phyloP scores from a whole-genome alignment of 345 rosid species.

The Lagerstroemia speciosa region DNA sequence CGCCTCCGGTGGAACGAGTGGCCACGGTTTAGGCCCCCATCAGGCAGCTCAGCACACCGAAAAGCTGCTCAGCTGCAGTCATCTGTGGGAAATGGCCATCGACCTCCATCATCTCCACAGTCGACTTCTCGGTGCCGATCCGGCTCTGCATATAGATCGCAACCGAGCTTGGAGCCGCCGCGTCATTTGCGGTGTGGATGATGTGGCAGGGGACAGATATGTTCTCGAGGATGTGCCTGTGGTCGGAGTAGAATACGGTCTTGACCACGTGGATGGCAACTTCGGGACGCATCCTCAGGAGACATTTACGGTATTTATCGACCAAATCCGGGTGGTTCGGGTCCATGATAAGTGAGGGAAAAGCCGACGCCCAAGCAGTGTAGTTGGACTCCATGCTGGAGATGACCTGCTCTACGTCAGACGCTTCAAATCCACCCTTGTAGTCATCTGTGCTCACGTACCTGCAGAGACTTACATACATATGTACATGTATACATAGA shows the following conservation, averaged over 20 bases:
- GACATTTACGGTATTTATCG: neutral
- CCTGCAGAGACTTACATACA: neutral
- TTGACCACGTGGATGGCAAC: neutral
- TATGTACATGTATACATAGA: too few relatives aligned
- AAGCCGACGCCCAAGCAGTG: conserved; percentile 6
- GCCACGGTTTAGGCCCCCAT: neutral
- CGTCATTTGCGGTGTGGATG: conserved; percentile 8
- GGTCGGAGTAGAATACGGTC: conserved; percentile 6
- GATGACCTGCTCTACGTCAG: conserved; percentile 5
- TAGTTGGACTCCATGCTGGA: conserved; percentile 9
- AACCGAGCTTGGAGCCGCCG: conserved; percentile 6
- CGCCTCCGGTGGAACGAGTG: neutral
- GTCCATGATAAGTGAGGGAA: conserved; percentile 2
- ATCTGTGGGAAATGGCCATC: conserved; percentile 10
- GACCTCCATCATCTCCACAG: conserved; percentile 7
- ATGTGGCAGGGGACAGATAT: conserved; percentile 10
- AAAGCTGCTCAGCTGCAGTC: conserved; percentile 1
- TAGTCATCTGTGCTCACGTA: conserved; percentile 8
- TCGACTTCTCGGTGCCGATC: conserved; percentile 2
- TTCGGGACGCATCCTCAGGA: conserved; percentile 11
- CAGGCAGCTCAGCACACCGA: conserved; percentile 1
- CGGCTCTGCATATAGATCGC: conserved; percentile 9
- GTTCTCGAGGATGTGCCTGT: conserved; percentile 8
- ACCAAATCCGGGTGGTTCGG: conserved; percentile 7
- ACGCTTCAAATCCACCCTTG: conserved; percentile 13